Conservation (phyloP, 2,329 filamentous ascomycete species). For the Xylariaceae sp. region DNA sequence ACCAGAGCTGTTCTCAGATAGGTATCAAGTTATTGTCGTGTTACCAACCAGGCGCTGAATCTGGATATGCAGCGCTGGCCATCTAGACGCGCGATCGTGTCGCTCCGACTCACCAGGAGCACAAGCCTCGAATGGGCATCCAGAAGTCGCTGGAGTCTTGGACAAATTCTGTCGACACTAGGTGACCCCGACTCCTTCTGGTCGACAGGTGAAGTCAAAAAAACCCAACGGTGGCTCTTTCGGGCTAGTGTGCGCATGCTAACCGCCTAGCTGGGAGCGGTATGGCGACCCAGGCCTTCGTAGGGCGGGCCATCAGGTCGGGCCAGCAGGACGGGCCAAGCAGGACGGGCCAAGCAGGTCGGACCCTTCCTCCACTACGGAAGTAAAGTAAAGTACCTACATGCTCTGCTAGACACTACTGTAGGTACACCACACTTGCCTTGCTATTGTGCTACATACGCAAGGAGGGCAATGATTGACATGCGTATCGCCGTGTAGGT, state of each 20-base stretch:
- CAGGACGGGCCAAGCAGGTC: too few relatives aligned
- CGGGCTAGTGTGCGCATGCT: neutral
- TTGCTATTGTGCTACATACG: neutral
- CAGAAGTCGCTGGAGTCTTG: neutral
- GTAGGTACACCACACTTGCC: too few relatives aligned
- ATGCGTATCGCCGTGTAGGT: neutral
- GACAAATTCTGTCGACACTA: too few relatives aligned
- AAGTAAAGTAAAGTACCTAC: too few relatives aligned
- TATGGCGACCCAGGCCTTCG: neutral
- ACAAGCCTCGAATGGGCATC: neutral
- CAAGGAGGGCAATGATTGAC: neutral
- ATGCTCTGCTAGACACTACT: too few relatives aligned
- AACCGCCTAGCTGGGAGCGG: neutral
- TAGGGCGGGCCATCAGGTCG: neutral
- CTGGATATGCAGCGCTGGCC: neutral
- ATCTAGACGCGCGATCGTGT: too few relatives aligned
- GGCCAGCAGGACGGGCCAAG: neutral
- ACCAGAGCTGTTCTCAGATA: slow-evolving; percentile 1
- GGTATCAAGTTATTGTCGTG: neutral
- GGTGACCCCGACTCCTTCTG: neutral
- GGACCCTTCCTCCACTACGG: too few relatives aligned
- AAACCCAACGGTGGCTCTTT: neutral
- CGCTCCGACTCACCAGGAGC: too few relatives aligned
- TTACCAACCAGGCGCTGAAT: neutral
- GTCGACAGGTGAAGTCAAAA: neutral